Evolutionary conservation across 345 rosid species (phyloP), one percentile per base, ranked within the genome.

Genomic region (Ceriops zippeliana): DNA sequence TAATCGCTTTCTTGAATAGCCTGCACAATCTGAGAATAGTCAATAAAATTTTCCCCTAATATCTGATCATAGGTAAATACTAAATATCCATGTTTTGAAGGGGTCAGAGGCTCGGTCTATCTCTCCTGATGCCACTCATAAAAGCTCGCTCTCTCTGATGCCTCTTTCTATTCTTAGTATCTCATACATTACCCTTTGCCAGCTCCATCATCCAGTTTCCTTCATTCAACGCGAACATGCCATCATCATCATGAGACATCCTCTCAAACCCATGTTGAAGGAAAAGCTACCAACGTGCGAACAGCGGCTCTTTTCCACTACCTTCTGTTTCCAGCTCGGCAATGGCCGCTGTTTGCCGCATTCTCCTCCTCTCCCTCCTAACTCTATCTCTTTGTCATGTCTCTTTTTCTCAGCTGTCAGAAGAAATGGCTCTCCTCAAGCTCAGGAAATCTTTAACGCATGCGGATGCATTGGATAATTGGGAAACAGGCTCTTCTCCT

Each of bases 311-410:
- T 49, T 68, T 77, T 70, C 59, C 62, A 53, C 58, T 73, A 59
- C 58, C 62, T 31, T 58, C n/a, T 47, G 28, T 63, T 70, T 73
- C 74, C 68, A 54, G 78, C 83, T 62, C 10, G 42, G 81, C 76
- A 66, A 88, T 88, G 93, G 88, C 85, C 78, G 84, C 77, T 67
- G 84, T 67, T 83, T 84, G 67, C 35, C 51, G 20, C 71, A 56
- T 52, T 57, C 46, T 58, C 62, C 63, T 69, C 42, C 66, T 72
- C 34, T 57, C 58, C 61, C 73, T 65, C 69, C 65, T 57, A 47
- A 21, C 17, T 52, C 66, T 74, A 13, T 60, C 63, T 26, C 4
- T 74, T 19, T 51, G 42, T 28, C 54, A 32, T n/a, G 58, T 61
- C 8, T 52, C 74, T 3, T 22, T 28, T 46, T 66, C 79, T 3